Base-by-base conservation (phyloP, 441 rosid species). In the Gossypium gossypioides region DNA sequence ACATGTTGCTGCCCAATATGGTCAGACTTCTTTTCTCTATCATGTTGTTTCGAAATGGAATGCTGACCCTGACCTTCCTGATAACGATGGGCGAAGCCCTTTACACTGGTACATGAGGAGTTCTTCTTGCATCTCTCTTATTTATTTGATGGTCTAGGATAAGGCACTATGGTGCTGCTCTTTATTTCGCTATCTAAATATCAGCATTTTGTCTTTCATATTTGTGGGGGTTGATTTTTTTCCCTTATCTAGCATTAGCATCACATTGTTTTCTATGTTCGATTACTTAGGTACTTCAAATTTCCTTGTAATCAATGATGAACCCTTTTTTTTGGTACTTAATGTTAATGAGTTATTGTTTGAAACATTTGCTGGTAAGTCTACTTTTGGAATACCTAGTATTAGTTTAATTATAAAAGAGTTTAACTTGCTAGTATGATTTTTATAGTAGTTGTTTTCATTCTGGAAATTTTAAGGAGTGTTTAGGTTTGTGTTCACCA, bases 1-100 rank as follows among this genome's bases (percentile, higher is more conserved):
- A 62, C 97, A 95, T 81, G 93, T 95, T 80, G 99, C 97, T 22
- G 97, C 97, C 58, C 97, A 95, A 80, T 89, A 92, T 84, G 97
- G 99, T 74, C 99, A 92, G 86, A 91, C 97, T 25, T 86, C 99
- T 85, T 92, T 89, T 78, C 89, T 95, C 58, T 89, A 91, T 81
- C 89, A 89, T 73, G 68, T 92, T 52, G 88, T 95, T 79, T 95
- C 96, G 66, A 91, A 91, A 82, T 92, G 99, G 97, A 91, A 92
- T 86, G 96, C 93, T 60, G 96, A 92, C 57, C 91, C 97, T 25
- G 97, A 95, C 84, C 84, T 84, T 67, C 95, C 98, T 55, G 99
- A 95, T 77, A 89, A 85, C 76, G 97, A 95, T 70, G 97, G 98
- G 81, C 84, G 96, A 85, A 91, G 92, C 75, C 98, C 96, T 75